Percentiles rank a stretch among this genome's conserved stretches.
Evolutionary conservation across 352 stramenopile species (phyloP).

Genomic region (Globisporangium camurandrum): DNA sequence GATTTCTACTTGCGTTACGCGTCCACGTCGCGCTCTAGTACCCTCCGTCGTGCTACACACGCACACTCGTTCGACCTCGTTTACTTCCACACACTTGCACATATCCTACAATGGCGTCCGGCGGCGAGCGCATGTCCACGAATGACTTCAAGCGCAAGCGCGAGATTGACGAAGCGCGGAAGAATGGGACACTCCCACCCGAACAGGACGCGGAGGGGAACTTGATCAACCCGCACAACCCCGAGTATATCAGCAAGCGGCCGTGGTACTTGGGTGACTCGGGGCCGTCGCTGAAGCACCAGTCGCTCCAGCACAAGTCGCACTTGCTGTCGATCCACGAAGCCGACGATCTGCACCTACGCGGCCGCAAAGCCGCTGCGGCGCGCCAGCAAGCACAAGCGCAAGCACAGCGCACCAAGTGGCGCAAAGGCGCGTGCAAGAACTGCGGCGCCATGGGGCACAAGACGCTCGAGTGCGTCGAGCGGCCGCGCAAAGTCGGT

Average conservation of each 20-base stretch:
- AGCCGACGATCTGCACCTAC: conserved; percentile 73
- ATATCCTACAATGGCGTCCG: conserved; percentile 37
- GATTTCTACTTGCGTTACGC: no score
- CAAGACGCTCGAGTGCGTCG: conserved; percentile 89
- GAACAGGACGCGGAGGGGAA: conserved; percentile 89
- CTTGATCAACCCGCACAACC: conserved; percentile 99
- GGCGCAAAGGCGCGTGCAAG: conserved; percentile 89
- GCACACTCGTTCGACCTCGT: no score
- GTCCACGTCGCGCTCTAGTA: no score
- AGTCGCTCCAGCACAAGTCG: conserved; percentile 89
- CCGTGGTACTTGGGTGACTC: conserved; percentile 97
- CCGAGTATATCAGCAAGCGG: conserved; percentile 98
- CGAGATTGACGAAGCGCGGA: conserved; percentile 86
- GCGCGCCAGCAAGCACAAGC: background rate
- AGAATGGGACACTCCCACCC: conserved; percentile 81
- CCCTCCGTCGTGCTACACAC: no score
- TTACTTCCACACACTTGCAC: background rate
- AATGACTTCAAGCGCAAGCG: conserved; percentile 85
- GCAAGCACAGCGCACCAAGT: conserved; percentile 43
- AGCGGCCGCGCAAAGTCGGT: conserved; percentile 86
- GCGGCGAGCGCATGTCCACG: conserved; percentile 62
- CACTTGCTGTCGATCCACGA: conserved; percentile 88
- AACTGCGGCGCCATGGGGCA: conserved; percentile 93
- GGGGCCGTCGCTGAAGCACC: conserved; percentile 93
- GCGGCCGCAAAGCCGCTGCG: conserved; percentile 21